Evolutionary conservation across 2,329 filamentous ascomycete species (phyloP).

Genomic region (Cladobotryum mycophilum): DNA sequence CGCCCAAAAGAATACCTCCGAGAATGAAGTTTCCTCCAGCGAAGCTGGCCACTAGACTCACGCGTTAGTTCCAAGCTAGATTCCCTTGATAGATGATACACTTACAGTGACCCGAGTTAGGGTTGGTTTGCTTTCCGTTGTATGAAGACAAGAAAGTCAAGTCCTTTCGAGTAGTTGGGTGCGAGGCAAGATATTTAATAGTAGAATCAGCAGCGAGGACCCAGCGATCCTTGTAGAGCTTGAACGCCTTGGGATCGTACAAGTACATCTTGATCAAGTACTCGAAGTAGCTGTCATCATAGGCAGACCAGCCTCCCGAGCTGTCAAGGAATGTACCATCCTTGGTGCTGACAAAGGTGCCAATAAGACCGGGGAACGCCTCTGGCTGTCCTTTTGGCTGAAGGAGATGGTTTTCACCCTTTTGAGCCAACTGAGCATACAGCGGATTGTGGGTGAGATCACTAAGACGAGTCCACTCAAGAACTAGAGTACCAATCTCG

Average conservation of each 20-base stretch:
- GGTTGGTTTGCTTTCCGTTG: conserved; percentile 36
- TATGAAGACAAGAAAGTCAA: conserved; percentile 65
- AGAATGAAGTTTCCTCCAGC: conserved; percentile 81
- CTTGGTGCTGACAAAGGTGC: conserved; percentile 56
- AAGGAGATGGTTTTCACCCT: conserved; percentile 64
- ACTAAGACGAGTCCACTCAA: conserved; percentile 78
- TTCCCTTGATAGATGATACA: conserved; percentile 7
- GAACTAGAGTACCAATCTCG: conserved; percentile 67
- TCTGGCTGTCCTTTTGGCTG: conserved; percentile 52
- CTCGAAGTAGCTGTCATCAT: conserved; percentile 78
- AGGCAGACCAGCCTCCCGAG: conserved; percentile 68
- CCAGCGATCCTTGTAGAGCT: conserved; percentile 66
- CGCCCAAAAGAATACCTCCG: conserved; percentile 62
- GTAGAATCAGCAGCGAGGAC: conserved; percentile 67
- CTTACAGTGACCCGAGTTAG: conserved; percentile 46
- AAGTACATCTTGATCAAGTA: conserved; percentile 89
- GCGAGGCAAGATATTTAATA: conserved; percentile 63
- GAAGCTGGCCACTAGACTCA: conserved; percentile 63
- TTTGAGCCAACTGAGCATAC: conserved; percentile 62
- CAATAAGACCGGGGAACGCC: conserved; percentile 72
- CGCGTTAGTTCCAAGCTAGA: background rate
- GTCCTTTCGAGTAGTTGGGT: conserved; percentile 60
- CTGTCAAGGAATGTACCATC: conserved; percentile 63
- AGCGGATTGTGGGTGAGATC: conserved; percentile 63
- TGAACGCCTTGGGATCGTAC: conserved; percentile 63